Conservation (phyloP, 345 rosid genomes). For the Camelina neglecta region DNA sequence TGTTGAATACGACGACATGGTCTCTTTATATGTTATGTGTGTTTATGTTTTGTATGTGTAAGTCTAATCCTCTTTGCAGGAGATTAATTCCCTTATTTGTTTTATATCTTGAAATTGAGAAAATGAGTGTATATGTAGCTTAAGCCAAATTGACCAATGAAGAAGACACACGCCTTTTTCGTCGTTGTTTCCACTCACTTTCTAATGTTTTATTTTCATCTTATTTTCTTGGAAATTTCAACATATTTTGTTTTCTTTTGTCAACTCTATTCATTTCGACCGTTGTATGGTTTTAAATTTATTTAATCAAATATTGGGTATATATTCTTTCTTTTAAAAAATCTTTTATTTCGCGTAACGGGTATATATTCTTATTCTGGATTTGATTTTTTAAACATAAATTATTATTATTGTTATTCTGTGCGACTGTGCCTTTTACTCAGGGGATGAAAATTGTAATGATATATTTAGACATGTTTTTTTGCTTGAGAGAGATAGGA, state of each 20-base stretch:
- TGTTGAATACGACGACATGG: slow-evolving; percentile 29
- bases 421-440: not conserved
- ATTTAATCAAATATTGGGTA: not conserved
- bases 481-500: not conserved
- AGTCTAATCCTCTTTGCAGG: slow-evolving; percentile 11
- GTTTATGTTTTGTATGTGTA: not conserved
- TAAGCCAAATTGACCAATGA: not conserved
- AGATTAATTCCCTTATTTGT: slow-evolving; percentile 4
- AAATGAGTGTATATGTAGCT: not conserved
- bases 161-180: not conserved
- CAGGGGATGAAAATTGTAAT: not conserved
- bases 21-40: too few relatives aligned
- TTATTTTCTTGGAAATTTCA: not conserved
- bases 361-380: not conserved
- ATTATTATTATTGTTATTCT: not conserved
- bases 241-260: not conserved
- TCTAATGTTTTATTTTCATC: too few relatives aligned
- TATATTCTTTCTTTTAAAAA: not conserved
- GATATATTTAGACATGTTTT: not conserved
- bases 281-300: not conserved
- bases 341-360: not conserved
- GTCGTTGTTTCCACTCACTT: not conserved
- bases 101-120: not conserved
- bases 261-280: not conserved
- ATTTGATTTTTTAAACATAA: not conserved